Evolutionary conservation across 352 stramenopile species (phyloP).

Genomic region (Globisporangium yorkense): DNA sequence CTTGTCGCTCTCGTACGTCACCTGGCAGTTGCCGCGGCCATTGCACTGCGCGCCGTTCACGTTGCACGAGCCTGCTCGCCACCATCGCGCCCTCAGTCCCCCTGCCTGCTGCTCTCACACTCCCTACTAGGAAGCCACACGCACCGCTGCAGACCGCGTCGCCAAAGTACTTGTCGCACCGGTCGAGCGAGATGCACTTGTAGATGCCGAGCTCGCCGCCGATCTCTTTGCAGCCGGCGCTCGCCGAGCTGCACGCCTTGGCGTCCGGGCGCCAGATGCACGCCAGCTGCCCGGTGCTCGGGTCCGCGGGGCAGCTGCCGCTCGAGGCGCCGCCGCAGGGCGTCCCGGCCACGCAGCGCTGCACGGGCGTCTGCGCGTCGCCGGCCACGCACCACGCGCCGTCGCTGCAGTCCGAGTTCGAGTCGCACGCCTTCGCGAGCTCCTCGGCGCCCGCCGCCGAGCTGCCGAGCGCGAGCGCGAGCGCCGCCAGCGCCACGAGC

Average conservation of each 20-base stretch:
- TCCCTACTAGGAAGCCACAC: slow-evolving; percentile 1
- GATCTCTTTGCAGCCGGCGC: slow-evolving; percentile 23
- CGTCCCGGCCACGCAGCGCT: slow-evolving; percentile 58
- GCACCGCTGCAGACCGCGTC: slow-evolving; percentile 47
- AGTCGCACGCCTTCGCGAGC: slow-evolving; percentile 50
- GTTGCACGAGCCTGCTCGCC: slow-evolving; percentile 26
- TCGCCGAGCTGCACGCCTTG: slow-evolving; percentile 14
- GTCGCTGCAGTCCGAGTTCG: slow-evolving; percentile 49
- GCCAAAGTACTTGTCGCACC: slow-evolving; percentile 69
- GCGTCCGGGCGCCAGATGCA: slow-evolving; percentile 46
- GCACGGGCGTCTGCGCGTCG: slow-evolving; percentile 47
- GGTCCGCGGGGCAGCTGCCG: slow-evolving; percentile 59
- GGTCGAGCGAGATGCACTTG: slow-evolving; percentile 74
- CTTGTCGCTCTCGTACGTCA: slow-evolving; percentile 18
- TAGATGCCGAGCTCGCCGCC: slow-evolving; percentile 45
- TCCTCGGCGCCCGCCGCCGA: not conserved
- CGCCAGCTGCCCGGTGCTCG: slow-evolving; percentile 50
- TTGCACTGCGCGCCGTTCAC: slow-evolving; percentile 56
- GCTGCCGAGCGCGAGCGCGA: not conserved
- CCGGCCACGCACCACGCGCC: slow-evolving; percentile 73
- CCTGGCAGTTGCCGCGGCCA: slow-evolving; percentile 52
- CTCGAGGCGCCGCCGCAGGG: slow-evolving; percentile 39
- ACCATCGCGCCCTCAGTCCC: not conserved
- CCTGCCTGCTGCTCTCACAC: not conserved
- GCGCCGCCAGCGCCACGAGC: not conserved